Conservation (phyloP, 2,329 filamentous ascomycete genomes). For the Ascochyta rabiei region DNA sequence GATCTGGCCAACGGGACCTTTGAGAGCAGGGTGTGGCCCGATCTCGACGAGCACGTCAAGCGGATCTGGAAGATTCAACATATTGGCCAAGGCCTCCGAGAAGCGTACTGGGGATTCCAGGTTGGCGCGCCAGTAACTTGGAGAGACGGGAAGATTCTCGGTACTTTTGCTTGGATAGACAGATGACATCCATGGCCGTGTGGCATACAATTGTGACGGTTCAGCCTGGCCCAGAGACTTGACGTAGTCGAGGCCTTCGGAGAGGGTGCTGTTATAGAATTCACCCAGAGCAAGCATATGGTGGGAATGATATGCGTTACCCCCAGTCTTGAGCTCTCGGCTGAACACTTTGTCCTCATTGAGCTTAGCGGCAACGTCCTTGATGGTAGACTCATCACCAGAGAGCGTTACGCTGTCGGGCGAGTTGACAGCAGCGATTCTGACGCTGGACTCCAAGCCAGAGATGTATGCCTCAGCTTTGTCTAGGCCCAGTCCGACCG, state of each 20-base stretch:
- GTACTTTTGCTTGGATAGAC: background rate
- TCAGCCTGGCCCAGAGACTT: conserved; percentile 6
- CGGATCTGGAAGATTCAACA: background rate
- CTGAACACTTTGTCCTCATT: conserved; percentile 48
- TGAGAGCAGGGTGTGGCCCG: conserved; percentile 47
- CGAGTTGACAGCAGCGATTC: conserved; percentile 19
- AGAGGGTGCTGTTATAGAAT: conserved; percentile 10
- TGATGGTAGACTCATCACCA: conserved; percentile 48
- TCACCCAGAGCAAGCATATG: conserved; percentile 7
- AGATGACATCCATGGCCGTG: background rate
- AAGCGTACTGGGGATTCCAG: conserved; percentile 27
- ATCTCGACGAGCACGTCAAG: conserved; percentile 20
- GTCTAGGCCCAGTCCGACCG: conserved; percentile 19
- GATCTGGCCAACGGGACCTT: background rate
- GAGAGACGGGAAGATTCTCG: background rate
- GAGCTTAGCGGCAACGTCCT: conserved; percentile 39
- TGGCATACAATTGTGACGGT: background rate
- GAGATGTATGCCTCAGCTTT: background rate
- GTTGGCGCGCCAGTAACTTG: conserved; percentile 11
- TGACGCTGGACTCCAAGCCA: background rate
- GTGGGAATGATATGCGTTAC: conserved; percentile 53
- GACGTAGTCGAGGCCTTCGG: conserved; percentile 26
- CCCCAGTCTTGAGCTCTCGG: conserved; percentile 46
- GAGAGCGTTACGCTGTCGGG: conserved; percentile 51
- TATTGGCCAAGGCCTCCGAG: conserved; percentile 5